phyloP scores from a whole-genome alignment of 1,284 basidiomycete species.

The Cutaneotrichosporon mucoides region DNA sequence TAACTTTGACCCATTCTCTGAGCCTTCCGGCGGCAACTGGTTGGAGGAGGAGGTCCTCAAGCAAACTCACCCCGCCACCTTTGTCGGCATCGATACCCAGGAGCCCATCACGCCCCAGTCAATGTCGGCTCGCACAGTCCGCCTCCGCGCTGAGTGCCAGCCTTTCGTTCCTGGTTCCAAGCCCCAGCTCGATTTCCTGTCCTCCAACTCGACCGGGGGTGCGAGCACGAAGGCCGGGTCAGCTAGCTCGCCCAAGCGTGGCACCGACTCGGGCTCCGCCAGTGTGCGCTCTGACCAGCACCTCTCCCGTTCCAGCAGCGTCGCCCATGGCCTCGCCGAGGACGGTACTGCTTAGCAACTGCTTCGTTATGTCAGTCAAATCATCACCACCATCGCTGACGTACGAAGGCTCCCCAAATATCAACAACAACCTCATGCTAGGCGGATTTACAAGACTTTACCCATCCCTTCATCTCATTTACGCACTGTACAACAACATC shows the following conservation, averaged over 20 bases:
- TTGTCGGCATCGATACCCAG: background rate
- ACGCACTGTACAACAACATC: background rate
- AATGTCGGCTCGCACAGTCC: background rate
- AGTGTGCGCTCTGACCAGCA: background rate
- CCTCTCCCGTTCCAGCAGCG: background rate
- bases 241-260: background rate
- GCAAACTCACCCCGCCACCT: background rate
- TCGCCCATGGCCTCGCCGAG: background rate
- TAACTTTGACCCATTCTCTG: conserved; percentile 17
- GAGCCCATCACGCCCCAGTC: background rate
- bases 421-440: background rate
- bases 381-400: background rate
- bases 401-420: too few species aligned
- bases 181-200: background rate
- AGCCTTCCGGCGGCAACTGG: background rate
- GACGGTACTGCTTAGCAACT: background rate
- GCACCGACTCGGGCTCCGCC: background rate
- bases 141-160: conserved; percentile 24
- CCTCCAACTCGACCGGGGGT: too few species aligned
- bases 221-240: too few species aligned
- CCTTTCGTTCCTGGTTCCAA: conserved; percentile 24
- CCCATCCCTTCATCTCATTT: too few species aligned
- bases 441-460: background rate
- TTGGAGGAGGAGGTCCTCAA: background rate
- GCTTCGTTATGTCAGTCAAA: background rate